A percentile compares a stretch with the other conserved stretches of the same genome.
Conservation (phyloP, 495 filamentous ascomycete genomes). For the Penicillium paradoxum region DNA sequence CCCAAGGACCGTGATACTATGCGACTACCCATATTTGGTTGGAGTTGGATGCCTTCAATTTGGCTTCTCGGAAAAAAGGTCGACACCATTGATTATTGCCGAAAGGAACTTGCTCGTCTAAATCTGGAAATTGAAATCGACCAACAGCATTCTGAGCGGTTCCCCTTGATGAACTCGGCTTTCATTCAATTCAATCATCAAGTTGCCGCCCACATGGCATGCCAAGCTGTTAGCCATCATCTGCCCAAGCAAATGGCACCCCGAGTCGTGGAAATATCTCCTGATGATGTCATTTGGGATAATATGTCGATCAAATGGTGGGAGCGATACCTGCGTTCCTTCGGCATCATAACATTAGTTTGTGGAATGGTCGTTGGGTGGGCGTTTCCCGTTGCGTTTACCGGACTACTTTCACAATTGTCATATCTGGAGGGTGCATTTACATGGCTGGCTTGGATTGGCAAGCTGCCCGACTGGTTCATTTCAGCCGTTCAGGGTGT, state of each 20-base stretch:
- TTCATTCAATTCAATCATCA: slow-evolving; percentile 99
- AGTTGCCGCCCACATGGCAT: slow-evolving; percentile 96
- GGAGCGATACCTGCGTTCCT: slow-evolving; percentile 75
- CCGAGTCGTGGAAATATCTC: slow-evolving; percentile 85
- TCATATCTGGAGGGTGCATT: slow-evolving; percentile 59
- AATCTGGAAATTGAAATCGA: slow-evolving; percentile 93
- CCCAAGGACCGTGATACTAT: slow-evolving; percentile 81
- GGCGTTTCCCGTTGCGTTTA: slow-evolving; percentile 88
- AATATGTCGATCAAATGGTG: slow-evolving; percentile 98
- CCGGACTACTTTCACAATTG: slow-evolving; percentile 73
- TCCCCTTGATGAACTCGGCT: slow-evolving; percentile 93
- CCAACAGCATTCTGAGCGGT: slow-evolving; percentile 79
- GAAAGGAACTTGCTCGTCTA: slow-evolving; percentile 78
- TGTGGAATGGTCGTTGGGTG: slow-evolving; percentile 78
- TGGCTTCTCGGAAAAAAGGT: slow-evolving; percentile 85
- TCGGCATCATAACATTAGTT: slow-evolving; percentile 60
- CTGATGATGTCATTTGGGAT: slow-evolving; percentile 92
- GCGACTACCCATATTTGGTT: slow-evolving; percentile 70
- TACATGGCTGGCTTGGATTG: slow-evolving; percentile 67
- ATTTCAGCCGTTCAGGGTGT: slow-evolving; percentile 80
- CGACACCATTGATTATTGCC: slow-evolving; percentile 89
- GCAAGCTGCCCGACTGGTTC: slow-evolving; percentile 54
- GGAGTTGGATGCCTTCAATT: slow-evolving; percentile 76
- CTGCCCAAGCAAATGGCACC: slow-evolving; percentile 92
- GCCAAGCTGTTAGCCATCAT: slow-evolving; percentile 87